Conservation (phyloP, 2,329 filamentous ascomycete genomes). For the Pseudogymnoascus sp. region DNA sequence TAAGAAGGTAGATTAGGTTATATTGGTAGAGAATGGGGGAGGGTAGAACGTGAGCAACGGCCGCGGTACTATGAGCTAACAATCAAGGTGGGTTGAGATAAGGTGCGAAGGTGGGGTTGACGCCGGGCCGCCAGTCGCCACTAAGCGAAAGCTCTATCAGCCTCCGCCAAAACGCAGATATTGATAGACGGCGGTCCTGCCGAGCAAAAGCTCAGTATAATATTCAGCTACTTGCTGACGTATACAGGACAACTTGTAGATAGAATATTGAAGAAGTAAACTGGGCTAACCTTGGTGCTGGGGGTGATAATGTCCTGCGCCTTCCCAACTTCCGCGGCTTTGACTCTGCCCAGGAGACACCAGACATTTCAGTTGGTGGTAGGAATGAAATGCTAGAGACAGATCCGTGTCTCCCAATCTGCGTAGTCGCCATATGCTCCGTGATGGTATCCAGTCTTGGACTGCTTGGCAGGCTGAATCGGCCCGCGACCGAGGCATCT, state of each 20-base stretch:
- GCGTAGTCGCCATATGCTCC: slow-evolving; percentile 25
- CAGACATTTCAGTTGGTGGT: slow-evolving; percentile 14
- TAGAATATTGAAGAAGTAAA: slow-evolving; percentile 5
- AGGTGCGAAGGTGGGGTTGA: slow-evolving; percentile 5
- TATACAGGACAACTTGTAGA: background rate
- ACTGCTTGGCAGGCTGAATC: slow-evolving; percentile 8
- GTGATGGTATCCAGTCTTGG: slow-evolving; percentile 24
- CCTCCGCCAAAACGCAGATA: background rate
- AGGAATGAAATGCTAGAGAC: slow-evolving; percentile 24
- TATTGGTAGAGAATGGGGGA: background rate
- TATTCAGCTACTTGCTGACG: background rate
- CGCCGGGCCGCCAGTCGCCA: background rate
- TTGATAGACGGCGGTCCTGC: background rate
- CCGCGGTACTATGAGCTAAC: slow-evolving; percentile 6
- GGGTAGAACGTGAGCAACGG: background rate
- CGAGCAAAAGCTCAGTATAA: background rate
- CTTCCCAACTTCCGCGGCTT: slow-evolving; percentile 14
- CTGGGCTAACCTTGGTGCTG: slow-evolving; percentile 29
- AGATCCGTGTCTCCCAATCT: slow-evolving; percentile 17
- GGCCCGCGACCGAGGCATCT: background rate
- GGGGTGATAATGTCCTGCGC: slow-evolving; percentile 29
- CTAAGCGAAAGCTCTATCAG: slow-evolving; percentile 16
- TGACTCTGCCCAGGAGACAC: slow-evolving; percentile 11
- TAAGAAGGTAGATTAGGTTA: background rate
- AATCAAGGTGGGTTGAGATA: slow-evolving; percentile 4